Percentiles rank a stretch among this genome's conserved stretches.
phyloP scores from a whole-genome alignment of 345 rosid genomes.

The Acer saccharum region DNA sequence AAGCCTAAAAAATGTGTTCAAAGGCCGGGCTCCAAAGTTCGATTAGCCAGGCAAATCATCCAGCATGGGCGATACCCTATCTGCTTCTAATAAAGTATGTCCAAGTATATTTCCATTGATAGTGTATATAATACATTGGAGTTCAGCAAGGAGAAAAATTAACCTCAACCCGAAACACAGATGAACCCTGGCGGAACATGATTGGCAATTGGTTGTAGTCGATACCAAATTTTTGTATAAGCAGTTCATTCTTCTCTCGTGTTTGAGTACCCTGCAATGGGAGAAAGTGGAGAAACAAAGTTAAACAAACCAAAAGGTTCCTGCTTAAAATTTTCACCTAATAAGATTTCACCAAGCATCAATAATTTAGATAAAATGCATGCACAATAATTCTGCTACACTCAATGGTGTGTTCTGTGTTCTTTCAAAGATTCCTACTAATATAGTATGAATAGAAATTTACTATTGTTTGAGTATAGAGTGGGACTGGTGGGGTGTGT shows the following conservation, averaged over 20 bases:
- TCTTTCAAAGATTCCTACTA: not conserved
- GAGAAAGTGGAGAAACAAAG: not conserved
- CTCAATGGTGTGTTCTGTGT: not conserved
- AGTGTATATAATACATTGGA: not conserved
- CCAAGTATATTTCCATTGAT: not conserved
- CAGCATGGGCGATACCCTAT: not conserved
- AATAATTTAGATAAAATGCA: too few relatives aligned
- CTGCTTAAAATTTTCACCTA: not conserved
- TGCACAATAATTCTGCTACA: not conserved
- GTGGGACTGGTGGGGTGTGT: not conserved
- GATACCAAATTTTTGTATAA: slow-evolving; percentile 60
- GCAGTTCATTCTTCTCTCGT: slow-evolving; percentile 71
- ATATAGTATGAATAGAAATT: not conserved
- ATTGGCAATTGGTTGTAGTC: slow-evolving; percentile 57
- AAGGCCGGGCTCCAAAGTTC: not conserved
- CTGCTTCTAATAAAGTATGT: not conserved
- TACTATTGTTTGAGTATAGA: not conserved
- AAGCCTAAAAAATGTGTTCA: not conserved
- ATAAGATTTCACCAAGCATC: not conserved
- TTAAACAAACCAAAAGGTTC: not conserved
- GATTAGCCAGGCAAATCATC: not conserved
- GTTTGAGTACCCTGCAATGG: slow-evolving; percentile 74
- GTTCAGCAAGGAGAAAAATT: slow-evolving; percentile 1
- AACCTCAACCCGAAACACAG: slow-evolving; percentile 51
- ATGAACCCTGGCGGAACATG: slow-evolving; percentile 84